A percentile compares a stretch with the other conserved stretches of the same genome.
Conservation (phyloP, 179 eudicot genomes). For the Heliamphora pulchella region DNA sequence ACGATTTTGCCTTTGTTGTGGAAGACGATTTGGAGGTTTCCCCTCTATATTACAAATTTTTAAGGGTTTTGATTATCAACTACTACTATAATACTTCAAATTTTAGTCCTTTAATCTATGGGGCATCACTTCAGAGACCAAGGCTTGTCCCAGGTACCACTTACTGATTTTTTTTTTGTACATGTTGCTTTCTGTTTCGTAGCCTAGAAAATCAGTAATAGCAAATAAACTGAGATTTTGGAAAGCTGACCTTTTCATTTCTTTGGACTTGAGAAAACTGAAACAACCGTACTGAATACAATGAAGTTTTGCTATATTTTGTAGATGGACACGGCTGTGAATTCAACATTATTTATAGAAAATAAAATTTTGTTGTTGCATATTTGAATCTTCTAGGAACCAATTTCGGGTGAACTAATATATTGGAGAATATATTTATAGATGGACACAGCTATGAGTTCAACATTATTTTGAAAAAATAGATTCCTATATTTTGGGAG, state of each 20-base stretch:
- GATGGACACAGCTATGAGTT: too few species aligned
- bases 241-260: neutral
- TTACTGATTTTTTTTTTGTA: slow-evolving; percentile 2
- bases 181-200: neutral
- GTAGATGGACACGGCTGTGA: too few species aligned
- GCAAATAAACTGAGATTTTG: neutral
- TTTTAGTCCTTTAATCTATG: slow-evolving; percentile 65
- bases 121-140: slow-evolving; percentile 89
- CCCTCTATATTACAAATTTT: slow-evolving; percentile 57
- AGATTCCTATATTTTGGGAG: too few species aligned
- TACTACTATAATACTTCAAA: slow-evolving; percentile 64
- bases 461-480: too few species aligned
- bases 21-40: slow-evolving; percentile 96
- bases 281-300: neutral
- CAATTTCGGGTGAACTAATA: neutral
- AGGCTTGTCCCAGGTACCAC: slow-evolving; percentile 93
- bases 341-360: neutral
- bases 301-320: too few species aligned
- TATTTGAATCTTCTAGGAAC: neutral
- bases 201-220: neutral
- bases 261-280: neutral
- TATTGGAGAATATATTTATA: neutral
- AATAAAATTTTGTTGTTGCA: neutral
- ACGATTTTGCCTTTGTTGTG: slow-evolving; percentile 88
- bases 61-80: slow-evolving; percentile 48